Conservation (phyloP, 441 rosid species). For the Arabidopsis hybrid region DNA sequence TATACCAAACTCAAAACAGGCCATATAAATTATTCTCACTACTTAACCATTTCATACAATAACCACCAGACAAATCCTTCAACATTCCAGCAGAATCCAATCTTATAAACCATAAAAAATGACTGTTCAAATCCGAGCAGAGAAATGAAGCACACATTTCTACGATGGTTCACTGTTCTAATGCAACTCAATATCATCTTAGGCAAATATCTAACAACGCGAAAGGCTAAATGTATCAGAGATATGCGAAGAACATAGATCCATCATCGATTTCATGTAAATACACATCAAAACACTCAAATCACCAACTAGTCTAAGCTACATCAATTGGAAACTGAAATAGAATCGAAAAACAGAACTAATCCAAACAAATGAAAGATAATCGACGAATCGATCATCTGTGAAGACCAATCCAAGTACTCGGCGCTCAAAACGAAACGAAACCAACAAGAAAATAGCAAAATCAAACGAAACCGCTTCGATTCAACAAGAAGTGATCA, state of each 20-base stretch:
- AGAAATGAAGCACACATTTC: too few species aligned
- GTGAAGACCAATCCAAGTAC: constrained; percentile 28
- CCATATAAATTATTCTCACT: too few species aligned
- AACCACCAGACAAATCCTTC: constrained; percentile 3
- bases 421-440: constrained; percentile 17
- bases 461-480: constrained; percentile 14
- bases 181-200: constrained; percentile 16
- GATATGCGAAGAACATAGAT: constrained; percentile 35
- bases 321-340: constrained; percentile 1
- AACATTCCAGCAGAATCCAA: constrained; percentile 1
- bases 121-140: too few species aligned
- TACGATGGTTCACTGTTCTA: constrained; percentile 19
- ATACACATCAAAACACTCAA: constrained; percentile 11
- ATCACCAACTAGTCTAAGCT: not conserved
- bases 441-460: constrained; percentile 4
- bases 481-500: constrained; percentile 22
- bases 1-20: constrained; percentile 11
- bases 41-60: not conserved
- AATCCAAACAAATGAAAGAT: constrained; percentile 5
- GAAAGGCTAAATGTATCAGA: not conserved
- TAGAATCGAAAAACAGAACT: not conserved
- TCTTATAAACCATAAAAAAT: not conserved
- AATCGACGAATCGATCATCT: constrained; percentile 9
- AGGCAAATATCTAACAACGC: constrained; percentile 3
- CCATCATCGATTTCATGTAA: constrained; percentile 18